Conservation (phyloP, 2,329 filamentous ascomycete genomes). For the Botrytis byssoidea region DNA sequence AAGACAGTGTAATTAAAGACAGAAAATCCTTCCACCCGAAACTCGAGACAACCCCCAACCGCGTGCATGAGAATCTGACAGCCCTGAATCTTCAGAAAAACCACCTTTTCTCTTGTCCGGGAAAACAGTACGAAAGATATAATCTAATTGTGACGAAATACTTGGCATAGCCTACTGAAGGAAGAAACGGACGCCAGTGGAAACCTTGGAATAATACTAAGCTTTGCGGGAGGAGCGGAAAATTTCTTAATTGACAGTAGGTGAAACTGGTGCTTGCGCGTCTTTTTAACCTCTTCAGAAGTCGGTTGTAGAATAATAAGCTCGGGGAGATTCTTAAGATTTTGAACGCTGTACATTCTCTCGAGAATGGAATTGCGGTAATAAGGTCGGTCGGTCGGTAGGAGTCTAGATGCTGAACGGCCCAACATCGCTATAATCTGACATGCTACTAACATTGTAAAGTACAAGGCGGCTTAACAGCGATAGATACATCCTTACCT, state of each 20-base stretch:
- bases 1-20: background rate
- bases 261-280: slow-evolving; percentile 2
- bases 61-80: background rate
- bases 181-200: background rate
- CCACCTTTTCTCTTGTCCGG: background rate
- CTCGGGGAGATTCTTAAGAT: background rate
- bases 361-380: background rate
- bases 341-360: background rate
- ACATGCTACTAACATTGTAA: background rate
- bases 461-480: background rate
- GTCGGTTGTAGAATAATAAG: background rate
- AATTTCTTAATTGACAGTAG: too few species aligned
- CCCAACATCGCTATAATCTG: background rate
- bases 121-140: background rate
- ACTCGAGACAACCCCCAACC: slow-evolving; percentile 2
- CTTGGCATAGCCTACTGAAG: background rate
- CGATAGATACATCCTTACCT: background rate
- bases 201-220: background rate
- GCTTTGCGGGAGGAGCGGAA: slow-evolving; percentile 6
- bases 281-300: background rate
- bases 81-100: background rate
- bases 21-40: background rate
- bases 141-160: background rate
- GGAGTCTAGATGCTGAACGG: background rate
- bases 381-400: background rate